phyloP scores from a whole-genome alignment of 805 yeast genomes.

The Yamadazyma insecticola region DNA sequence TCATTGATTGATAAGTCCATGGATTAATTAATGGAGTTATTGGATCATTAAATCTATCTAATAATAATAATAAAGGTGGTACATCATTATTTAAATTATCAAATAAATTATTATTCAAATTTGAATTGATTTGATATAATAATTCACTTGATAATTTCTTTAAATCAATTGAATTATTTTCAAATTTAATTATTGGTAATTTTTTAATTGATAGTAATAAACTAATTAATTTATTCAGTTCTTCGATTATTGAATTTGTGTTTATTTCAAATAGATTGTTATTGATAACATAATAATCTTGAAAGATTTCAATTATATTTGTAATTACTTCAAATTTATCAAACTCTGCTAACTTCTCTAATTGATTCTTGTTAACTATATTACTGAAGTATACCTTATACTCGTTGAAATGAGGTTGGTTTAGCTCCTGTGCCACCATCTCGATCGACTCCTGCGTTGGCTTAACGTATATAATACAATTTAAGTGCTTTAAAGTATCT shows the following conservation, averaged over 20 bases:
- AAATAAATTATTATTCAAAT: conserved; percentile 55
- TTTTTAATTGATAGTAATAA: conserved; percentile 66
- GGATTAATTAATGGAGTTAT: conserved; percentile 88
- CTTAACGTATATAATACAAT: conserved; percentile 73
- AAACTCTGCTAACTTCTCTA: conserved; percentile 85
- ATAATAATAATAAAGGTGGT: conserved; percentile 66
- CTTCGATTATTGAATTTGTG: conserved; percentile 28
- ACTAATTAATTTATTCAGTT: conserved; percentile 42
- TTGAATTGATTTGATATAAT: conserved; percentile 49
- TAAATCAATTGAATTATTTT: conserved; percentile 60
- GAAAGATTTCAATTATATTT: conserved; percentile 77
- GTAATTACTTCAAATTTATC: conserved; percentile 81
- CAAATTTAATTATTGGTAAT: conserved; percentile 78
- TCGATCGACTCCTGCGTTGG: conserved; percentile 67
- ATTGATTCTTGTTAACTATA: conserved; percentile 63
- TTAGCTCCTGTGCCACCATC: conserved; percentile 59
- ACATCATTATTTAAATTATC: conserved; percentile 64
- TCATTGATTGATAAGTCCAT: conserved; percentile 98
- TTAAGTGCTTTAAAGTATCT: conserved; percentile 60
- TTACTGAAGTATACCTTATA: conserved; percentile 81
- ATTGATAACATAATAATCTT: conserved; percentile 75
- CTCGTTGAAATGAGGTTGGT: conserved; percentile 70
- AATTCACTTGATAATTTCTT: conserved; percentile 67
- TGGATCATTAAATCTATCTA: conserved; percentile 89
- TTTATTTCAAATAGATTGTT: conserved; percentile 48